Evolutionary conservation across 2,329 filamentous ascomycete genomes (phyloP), one percentile per base, ranked within the genome.

Genomic region (Phoma sp.): DNA sequence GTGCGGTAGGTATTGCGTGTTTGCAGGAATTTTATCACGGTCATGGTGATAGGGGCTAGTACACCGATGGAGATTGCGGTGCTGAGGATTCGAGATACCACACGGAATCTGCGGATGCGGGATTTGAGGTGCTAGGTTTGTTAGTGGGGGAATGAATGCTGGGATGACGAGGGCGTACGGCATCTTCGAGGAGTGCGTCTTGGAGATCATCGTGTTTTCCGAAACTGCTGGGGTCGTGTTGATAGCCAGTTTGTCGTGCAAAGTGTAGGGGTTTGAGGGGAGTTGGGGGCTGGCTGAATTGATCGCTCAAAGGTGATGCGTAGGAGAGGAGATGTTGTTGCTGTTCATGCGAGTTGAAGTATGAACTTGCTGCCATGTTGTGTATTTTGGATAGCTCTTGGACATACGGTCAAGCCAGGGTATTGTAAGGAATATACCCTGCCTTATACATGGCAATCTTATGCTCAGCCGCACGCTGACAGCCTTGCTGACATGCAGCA

Each of bases 1-100:
- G 49, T 48, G 49, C 54, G 67, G 63, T 66, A 69, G 14, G 61
- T 58, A 53, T 72, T 46, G 38, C 64, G 57, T 3, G 76, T 78
- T 7, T 55, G 56, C 18, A 76, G 61, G 61, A 72, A 78, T 55
- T 76, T 78, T 46, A 66, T 48, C 6, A 78, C 59, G 0, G 76
- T 77, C 33, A 76, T 62, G 36, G 69, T 52, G 2, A 76, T 67
- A 14, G 74, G 73, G 13, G 71, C 49, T 25, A 77, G 64, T 46
- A 72, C 70, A 13, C 61, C 68, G 55, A 73, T 57, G 52, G 70
- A 73, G 47, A 77, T 64, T 11, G 71, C 30, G 41, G 71, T 62
- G 32, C 70, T 65, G 43, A 75, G 55, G 39, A 69, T 35, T 45
- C 76, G 74, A 18, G 72, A 72, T 23, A 75, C 18, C 44, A 78